These are phyloP conservation scores for Monosporozyma yasuniensis DNA, from an alignment of 805 yeast species.

Conservation along the genomic window DNA sequence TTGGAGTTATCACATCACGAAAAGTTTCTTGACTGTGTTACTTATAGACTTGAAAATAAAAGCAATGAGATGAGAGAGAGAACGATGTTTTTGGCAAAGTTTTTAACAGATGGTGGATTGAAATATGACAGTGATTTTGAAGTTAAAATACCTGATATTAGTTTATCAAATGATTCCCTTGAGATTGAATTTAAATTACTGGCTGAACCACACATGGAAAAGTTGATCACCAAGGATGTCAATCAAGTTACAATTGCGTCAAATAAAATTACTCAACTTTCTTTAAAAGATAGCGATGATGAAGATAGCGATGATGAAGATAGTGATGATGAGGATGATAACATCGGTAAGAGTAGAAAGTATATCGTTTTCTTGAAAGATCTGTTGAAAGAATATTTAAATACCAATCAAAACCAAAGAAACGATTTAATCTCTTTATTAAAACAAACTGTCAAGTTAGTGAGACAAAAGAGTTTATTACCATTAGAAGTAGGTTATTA, in stretches of 20 bases:
- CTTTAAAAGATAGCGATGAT: slow-evolving; percentile 21
- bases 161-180: neutral
- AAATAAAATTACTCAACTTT: neutral
- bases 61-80: slow-evolving; percentile 22
- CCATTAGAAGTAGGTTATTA: slow-evolving; percentile 55
- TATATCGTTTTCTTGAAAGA: slow-evolving; percentile 66
- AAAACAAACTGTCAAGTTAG: slow-evolving; percentile 39
- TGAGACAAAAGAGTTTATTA: slow-evolving; percentile 53
- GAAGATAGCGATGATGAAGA: slow-evolving; percentile 23
- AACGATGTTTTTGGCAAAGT: slow-evolving; percentile 29
- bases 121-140: slow-evolving; percentile 24
- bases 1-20: slow-evolving; percentile 10
- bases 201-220: neutral
- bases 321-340: slow-evolving; percentile 26
- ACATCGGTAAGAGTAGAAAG: slow-evolving; percentile 33
- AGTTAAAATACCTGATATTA: slow-evolving; percentile 15
- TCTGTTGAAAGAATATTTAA: slow-evolving; percentile 46
- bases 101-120: slow-evolving; percentile 17
- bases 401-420: slow-evolving; percentile 35
- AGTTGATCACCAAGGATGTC: neutral
- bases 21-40: slow-evolving; percentile 22
- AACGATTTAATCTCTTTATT: slow-evolving; percentile 35
- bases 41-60: slow-evolving; percentile 21
- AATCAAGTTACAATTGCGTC: neutral
- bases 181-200: slow-evolving; percentile 7